phyloP scores from a whole-genome alignment of 331 rosid genomes.

The Ulmus americana region DNA sequence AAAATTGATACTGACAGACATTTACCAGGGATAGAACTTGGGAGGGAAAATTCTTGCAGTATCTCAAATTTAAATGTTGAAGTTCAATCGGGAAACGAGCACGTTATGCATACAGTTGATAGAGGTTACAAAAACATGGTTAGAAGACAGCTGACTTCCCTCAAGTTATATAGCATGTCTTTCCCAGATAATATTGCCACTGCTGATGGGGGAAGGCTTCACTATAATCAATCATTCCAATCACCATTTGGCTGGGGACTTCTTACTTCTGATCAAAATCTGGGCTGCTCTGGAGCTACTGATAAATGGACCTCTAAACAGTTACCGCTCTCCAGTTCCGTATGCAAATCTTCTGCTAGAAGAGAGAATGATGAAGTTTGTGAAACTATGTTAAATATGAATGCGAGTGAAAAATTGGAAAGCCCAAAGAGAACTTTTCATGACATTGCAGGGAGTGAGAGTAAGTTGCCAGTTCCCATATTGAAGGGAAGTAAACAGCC shows the following conservation, averaged over 20 bases:
- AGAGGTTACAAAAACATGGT: slow-evolving; percentile 29
- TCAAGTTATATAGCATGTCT: slow-evolving; percentile 48
- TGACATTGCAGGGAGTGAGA: slow-evolving; percentile 27
- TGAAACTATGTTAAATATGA: slow-evolving; percentile 27
- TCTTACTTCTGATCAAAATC: slow-evolving; percentile 30
- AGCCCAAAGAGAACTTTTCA: slow-evolving; percentile 26
- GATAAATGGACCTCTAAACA: slow-evolving; percentile 32
- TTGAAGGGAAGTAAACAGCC: slow-evolving; percentile 31
- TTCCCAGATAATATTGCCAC: slow-evolving; percentile 22
- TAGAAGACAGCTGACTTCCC: slow-evolving; percentile 41
- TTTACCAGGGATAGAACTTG: slow-evolving; percentile 29
- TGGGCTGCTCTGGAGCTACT: slow-evolving; percentile 25
- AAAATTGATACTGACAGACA: slow-evolving; percentile 28
- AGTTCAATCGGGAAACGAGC: slow-evolving; percentile 19
- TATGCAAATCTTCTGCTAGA: slow-evolving; percentile 23
- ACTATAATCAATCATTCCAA: slow-evolving; percentile 23
- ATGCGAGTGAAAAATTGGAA: slow-evolving; percentile 21
- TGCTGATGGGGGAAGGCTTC: slow-evolving; percentile 16
- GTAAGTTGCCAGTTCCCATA: slow-evolving; percentile 24
- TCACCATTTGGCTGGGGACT: slow-evolving; percentile 28
- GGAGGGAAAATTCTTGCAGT: slow-evolving; percentile 29
- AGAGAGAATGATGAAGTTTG: slow-evolving; percentile 25
- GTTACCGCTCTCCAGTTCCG: slow-evolving; percentile 10
- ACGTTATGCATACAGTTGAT: slow-evolving; percentile 22
- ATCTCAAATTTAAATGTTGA: slow-evolving; percentile 24